Evolutionary conservation across 345 rosid genomes (phyloP).

Genomic region (Citrus australasica): DNA sequence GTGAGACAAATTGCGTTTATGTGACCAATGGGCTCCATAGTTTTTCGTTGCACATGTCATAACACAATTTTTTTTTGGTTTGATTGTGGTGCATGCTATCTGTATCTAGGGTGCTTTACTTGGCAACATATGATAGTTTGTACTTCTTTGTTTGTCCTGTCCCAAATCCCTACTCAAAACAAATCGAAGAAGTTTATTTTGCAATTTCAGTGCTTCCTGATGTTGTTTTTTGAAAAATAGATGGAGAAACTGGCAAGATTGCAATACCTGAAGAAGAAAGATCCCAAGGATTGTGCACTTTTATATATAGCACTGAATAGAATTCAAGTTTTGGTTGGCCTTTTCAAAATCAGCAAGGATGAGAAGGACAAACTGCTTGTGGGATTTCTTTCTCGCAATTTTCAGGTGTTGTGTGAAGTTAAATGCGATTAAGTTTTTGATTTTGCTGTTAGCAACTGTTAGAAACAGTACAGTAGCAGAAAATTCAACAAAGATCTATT

Average conservation of each 20-base stretch:
- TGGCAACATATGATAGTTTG: background rate
- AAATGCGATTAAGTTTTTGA: constrained; percentile 1
- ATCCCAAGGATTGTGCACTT: constrained; percentile 90
- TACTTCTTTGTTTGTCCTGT: background rate
- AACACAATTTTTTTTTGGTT: background rate
- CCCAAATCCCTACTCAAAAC: background rate
- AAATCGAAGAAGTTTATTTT: background rate
- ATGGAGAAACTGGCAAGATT: constrained; percentile 85
- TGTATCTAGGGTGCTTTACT: background rate
- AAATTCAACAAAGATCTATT: background rate
- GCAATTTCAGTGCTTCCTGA: background rate
- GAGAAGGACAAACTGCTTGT: constrained; percentile 91
- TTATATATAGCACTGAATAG: constrained; percentile 80
- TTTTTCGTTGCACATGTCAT: background rate
- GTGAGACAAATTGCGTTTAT: background rate
- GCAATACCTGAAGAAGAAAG: constrained; percentile 73
- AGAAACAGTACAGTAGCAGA: background rate
- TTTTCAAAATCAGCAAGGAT: constrained; percentile 82
- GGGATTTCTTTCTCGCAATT: constrained; percentile 87
- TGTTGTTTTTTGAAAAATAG: constrained; percentile 28
- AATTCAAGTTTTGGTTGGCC: constrained; percentile 92
- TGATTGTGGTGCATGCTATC: background rate
- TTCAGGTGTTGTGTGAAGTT: constrained; percentile 57
- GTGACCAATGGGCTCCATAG: background rate
- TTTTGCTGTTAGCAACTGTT: background rate